Conservation (phyloP, 345 rosid genomes). For the Sonneratia alba region DNA sequence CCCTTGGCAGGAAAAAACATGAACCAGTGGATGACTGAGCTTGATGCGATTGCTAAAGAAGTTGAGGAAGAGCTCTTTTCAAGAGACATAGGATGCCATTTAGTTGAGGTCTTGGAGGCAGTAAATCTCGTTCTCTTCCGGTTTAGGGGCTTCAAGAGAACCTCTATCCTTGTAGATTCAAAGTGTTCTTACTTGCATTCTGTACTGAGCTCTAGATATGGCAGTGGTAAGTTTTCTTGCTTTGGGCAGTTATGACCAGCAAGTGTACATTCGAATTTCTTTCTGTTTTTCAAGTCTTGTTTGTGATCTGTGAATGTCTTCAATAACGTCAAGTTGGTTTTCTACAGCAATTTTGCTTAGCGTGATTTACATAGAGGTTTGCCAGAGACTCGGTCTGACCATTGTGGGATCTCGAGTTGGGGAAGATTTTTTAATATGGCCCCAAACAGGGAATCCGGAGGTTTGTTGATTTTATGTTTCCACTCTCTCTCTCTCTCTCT, state of each 20-base stretch:
- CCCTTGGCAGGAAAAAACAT: slow-evolving; percentile 56
- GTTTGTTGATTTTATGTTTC: slow-evolving; percentile 21
- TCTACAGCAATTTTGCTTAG: slow-evolving; percentile 78
- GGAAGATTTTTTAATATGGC: slow-evolving; percentile 96
- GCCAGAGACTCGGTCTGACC: slow-evolving; percentile 58
- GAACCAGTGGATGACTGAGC: slow-evolving; percentile 52
- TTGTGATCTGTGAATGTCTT: too few species aligned
- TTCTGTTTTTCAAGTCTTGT: neutral
- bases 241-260: slow-evolving; percentile 8
- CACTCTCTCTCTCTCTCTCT: too few species aligned
- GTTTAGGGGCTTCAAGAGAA: slow-evolving; percentile 71
- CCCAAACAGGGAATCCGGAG: slow-evolving; percentile 70
- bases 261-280: neutral
- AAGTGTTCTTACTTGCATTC: slow-evolving; percentile 65
- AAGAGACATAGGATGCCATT: slow-evolving; percentile 73
- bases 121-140: slow-evolving; percentile 72
- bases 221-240: slow-evolving; percentile 56
- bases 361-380: slow-evolving; percentile 88
- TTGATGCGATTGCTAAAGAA: slow-evolving; percentile 61
- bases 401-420: slow-evolving; percentile 94
- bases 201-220: slow-evolving; percentile 57
- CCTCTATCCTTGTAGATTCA: slow-evolving; percentile 51
- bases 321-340: slow-evolving; percentile 1
- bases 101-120: slow-evolving; percentile 72
- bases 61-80: slow-evolving; percentile 76